Evolutionary conservation across 768 basidiomycete species (phyloP), one percentile per base, ranked within the genome.

Genomic region (Daedaleopsis nitida): DNA sequence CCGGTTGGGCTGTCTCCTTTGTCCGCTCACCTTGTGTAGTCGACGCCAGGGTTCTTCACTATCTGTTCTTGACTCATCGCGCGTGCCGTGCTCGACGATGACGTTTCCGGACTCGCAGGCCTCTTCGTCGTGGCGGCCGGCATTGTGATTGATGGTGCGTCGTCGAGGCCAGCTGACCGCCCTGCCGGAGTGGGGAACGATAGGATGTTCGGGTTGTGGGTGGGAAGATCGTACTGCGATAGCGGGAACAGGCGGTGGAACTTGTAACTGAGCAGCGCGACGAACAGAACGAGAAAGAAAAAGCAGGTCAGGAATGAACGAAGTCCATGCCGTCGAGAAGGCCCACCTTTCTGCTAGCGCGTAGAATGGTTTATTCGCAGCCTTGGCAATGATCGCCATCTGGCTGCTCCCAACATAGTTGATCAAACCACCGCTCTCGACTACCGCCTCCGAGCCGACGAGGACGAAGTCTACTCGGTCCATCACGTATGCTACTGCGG

Each of bases 401-500:
- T 97, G 94, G 75, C 93, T 95, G 69, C 94, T 94, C 44, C 96
- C 96, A 39, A 98, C 91, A 54, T 91, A 92, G 71, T 95, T 95
- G 67, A 96, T 86, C 62, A 94, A 77, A 5, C 95, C 93, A 47
- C 97, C 97, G 64, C 92, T 94, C 75, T 98, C 97, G 6, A 97
- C 96, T 27, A 99, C 96, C 9, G 96, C 97, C 78, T 99, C 97
- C 43, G 95, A 95, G 35, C 97, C 97, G 43, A 98, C 95, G 51
- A 99, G 83, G 52, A 96, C 91, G 73, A 96, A 91, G 74, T 96
- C 93, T 19, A 96, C 94, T 67, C 91, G 89, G 65, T 96, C 93
- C 91, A 99, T 98, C 67, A 93, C 87, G 77, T 98, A 98, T 42
- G 94, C 94, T 5, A 98, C 96, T 1, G 96, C 95, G 14, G 94